A percentile compares a stretch with the other conserved stretches of the same genome.
These are phyloP conservation scores for Mycena alexandri DNA, from an alignment of 768 basidiomycete genomes.

Conservation along the genomic window DNA sequence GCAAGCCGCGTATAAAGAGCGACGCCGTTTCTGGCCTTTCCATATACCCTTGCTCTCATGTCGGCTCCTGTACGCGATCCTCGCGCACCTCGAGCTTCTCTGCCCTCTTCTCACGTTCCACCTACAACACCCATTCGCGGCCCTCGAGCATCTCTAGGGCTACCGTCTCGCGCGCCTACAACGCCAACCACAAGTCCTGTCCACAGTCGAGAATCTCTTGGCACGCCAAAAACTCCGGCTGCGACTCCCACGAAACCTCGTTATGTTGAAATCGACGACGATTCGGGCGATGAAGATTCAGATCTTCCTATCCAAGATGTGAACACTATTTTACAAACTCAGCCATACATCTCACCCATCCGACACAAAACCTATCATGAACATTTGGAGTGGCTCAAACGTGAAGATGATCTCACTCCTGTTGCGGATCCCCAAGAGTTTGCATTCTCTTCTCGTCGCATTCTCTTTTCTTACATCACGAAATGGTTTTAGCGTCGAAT, in stretches of 20 bases:
- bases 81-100: not conserved
- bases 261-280: slow-evolving; percentile 1
- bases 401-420: not conserved
- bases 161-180: no score
- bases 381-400: not conserved
- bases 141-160: no score
- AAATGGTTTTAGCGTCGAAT: not conserved
- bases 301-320: not conserved
- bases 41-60: not conserved
- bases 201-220: no score
- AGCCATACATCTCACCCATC: not conserved
- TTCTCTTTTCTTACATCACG: not conserved
- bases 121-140: no score
- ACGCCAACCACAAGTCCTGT: no score
- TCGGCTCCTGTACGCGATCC: not conserved
- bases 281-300: not conserved
- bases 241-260: no score
- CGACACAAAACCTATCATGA: not conserved
- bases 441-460: not conserved
- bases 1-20: no score
- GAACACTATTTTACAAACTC: not conserved
- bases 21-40: no score
- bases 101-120: no score
- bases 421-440: not conserved
- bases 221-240: not conserved